Percentiles rank a stretch among this genome's conserved stretches.
These are phyloP conservation scores for Neofusicoccum umdonicola DNA, from an alignment of 2,329 filamentous ascomycete species.

Conservation along the genomic window DNA sequence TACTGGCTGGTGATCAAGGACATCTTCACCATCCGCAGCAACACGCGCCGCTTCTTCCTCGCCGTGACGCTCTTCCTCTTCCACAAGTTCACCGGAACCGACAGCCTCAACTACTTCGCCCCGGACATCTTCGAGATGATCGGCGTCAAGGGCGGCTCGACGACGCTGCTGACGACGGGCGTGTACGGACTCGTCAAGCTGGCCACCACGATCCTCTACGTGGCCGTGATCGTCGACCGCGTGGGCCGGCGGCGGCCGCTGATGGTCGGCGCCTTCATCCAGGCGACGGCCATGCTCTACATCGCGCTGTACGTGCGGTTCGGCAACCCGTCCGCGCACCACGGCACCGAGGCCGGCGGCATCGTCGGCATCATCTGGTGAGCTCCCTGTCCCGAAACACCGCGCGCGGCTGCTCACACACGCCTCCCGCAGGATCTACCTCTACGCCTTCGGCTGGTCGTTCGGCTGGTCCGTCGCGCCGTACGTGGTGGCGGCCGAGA, in stretches of 20 bases:
- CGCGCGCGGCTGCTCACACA: no score
- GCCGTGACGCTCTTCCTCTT: conserved; percentile 40
- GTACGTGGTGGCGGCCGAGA: conserved; percentile 29
- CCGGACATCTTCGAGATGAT: conserved; percentile 43
- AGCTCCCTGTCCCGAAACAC: neutral
- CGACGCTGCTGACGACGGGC: conserved; percentile 38
- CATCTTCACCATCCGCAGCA: conserved; percentile 30
- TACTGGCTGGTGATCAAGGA: conserved; percentile 38
- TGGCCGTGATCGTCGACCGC: conserved; percentile 33
- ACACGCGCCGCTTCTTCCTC: conserved; percentile 35
- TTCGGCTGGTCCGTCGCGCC: conserved; percentile 31
- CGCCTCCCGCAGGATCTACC: conserved; percentile 22
- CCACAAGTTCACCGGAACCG: conserved; percentile 44
- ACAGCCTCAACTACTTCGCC: conserved; percentile 43
- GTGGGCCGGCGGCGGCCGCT: conserved; percentile 33
- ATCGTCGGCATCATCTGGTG: conserved; percentile 40
- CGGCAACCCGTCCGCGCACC: conserved; percentile 28
- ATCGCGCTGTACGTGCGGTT: conserved; percentile 38
- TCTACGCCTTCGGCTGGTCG: conserved; percentile 34
- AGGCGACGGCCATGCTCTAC: conserved; percentile 33
- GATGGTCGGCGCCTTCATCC: conserved; percentile 30
- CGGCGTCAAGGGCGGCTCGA: conserved; percentile 29
- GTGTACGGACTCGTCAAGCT: conserved; percentile 38
- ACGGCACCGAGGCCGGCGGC: conserved; percentile 39
- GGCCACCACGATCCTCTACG: conserved; percentile 33